These are phyloP conservation scores for Lonicera japonica DNA, from an alignment of 129 eudicot genomes.

Conservation along the genomic window DNA sequence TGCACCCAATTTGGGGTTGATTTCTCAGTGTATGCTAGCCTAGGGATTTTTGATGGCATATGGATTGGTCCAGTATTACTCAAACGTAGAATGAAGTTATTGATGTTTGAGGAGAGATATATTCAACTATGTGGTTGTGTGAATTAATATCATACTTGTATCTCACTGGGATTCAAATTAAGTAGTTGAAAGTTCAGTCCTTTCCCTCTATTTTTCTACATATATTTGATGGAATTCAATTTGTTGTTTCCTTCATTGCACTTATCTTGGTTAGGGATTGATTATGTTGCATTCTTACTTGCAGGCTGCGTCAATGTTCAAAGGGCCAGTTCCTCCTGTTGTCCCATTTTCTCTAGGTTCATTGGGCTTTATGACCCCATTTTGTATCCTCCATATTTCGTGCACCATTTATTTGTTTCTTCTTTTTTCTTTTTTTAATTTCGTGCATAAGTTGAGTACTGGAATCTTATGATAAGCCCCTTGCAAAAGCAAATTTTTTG, in stretches of 20 bases:
- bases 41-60: background rate
- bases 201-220: background rate
- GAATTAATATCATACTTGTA: too few species aligned
- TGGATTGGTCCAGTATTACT: background rate
- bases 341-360: conserved; percentile 96
- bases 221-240: background rate
- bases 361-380: conserved; percentile 96
- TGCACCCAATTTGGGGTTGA: too few species aligned
- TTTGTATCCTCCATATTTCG: conserved; percentile 63
- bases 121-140: too few species aligned
- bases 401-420: background rate
- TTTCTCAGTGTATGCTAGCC: too few species aligned
- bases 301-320: conserved; percentile 98
- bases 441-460: background rate
- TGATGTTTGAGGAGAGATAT: too few species aligned
- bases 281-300: conserved; percentile 10
- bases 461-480: background rate
- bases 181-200: background rate
- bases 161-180: too few species aligned
- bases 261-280: background rate
- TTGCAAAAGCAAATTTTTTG: background rate
- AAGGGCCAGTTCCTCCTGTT: conserved; percentile 97
- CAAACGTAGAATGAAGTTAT: too few species aligned
- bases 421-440: background rate
- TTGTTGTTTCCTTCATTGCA: too few species aligned